Evolutionary conservation across 805 yeast species (phyloP).

Genomic region (Barnettozyma wickerhamii): DNA sequence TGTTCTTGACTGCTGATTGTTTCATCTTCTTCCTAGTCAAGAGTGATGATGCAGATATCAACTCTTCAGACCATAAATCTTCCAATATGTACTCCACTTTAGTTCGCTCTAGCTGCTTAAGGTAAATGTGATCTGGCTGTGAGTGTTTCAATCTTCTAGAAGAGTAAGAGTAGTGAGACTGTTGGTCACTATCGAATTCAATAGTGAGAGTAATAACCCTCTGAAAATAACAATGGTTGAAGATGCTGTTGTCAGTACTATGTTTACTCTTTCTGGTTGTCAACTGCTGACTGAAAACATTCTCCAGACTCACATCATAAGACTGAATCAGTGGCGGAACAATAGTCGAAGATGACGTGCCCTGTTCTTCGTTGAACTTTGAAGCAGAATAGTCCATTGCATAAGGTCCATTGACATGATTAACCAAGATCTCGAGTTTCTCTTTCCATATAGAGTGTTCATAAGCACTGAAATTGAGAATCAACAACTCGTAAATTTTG

Average conservation of each 20-base stretch:
- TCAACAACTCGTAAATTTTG: conserved; percentile 41
- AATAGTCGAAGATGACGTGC: conserved; percentile 19
- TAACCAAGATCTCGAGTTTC: conserved; percentile 26
- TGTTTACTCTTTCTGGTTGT: neutral
- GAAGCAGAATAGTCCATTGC: conserved; percentile 27
- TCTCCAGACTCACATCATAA: conserved; percentile 22
- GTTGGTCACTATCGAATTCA: conserved; percentile 8
- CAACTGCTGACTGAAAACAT: neutral
- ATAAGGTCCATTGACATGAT: conserved; percentile 31
- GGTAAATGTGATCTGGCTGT: conserved; percentile 3
- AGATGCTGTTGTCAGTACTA: conserved; percentile 5
- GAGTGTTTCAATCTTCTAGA: conserved; percentile 4
- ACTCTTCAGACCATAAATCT: conserved; percentile 32
- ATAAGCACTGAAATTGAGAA: conserved; percentile 27
- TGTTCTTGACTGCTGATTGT: neutral
- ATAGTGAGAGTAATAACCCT: conserved; percentile 23
- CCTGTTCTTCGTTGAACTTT: conserved; percentile 19
- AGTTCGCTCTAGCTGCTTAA: conserved; percentile 20
- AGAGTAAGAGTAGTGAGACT: conserved; percentile 6
- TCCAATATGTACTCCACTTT: conserved; percentile 26
- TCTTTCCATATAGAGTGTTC: conserved; percentile 43
- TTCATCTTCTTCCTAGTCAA: neutral
- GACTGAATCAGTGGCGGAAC: conserved; percentile 18
- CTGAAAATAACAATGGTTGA: conserved; percentile 23
- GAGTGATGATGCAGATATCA: conserved; percentile 11